Evolutionary conservation across 176 grass and related monocot species (phyloP), one percentile per base, ranked within the genome.

Genomic region (Chloris gayana): DNA sequence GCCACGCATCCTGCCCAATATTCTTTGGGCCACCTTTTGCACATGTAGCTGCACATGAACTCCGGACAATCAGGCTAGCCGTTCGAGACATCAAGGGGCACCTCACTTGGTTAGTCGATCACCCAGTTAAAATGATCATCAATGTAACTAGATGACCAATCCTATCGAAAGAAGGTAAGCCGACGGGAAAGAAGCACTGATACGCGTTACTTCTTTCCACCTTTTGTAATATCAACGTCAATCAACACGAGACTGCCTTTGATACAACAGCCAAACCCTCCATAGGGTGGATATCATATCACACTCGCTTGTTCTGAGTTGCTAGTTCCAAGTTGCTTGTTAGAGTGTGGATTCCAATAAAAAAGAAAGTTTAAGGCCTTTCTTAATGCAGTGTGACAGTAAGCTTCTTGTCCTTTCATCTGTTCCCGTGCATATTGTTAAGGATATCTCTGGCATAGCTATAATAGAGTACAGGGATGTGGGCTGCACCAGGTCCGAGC

Each of bases 401-500:
- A 24, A 26, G 7, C 17, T 39, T 59, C 51, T 68, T 85, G 75
- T 85, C 83, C 67, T 72, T 41, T 78, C 75, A 78, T 78, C 67
- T 77, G 83, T 70, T 64, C 41, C 57, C 32, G 7, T 72, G 41
- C 67, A 6, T 41, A 14, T 65, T 85, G 34, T 54, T 72, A 42
- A 56, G 75, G 41, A 72, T 72, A 85, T 79, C 75, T 66, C 56
- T 47, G 31, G 62, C 29, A 18, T 61, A 31, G 22, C 22, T 68
- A 12, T 30, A 46, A 59, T 85, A 73, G n/a, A 81, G 47, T 72
- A 70, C 49, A 74, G 10, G 38, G 63, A 30, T 70, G 10, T 17
- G 17, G 71, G 33, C 78, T 81, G 31, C 72, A 86, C 85, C 85
- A 76, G 85, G 41, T 76, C 70, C 57, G 53, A 69, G 46, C 81